A percentile compares a stretch with the other conserved stretches of the same genome.
Evolutionary conservation across 352 stramenopile genomes (phyloP).

Genomic region (Phytophthora crassamura): DNA sequence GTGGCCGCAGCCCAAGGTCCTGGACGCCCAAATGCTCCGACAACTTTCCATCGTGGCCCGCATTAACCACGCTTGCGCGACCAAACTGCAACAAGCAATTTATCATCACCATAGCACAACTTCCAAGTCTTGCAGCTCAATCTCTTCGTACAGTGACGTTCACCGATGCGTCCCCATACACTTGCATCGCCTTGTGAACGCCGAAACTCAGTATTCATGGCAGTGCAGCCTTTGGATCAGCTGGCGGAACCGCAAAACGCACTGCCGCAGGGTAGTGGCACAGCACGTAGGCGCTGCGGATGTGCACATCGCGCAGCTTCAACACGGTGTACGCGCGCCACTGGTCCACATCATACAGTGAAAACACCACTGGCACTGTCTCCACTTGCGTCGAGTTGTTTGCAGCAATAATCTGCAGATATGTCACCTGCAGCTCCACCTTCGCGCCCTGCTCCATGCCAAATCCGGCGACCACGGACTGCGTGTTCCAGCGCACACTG

Average conservation of each 20-base stretch:
- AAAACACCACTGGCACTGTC: constrained; percentile 57
- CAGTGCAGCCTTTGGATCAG: constrained; percentile 7
- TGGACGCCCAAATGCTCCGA: constrained; percentile 73
- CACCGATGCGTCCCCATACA: constrained; percentile 59
- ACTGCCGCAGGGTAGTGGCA: constrained; percentile 67
- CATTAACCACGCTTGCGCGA: constrained; percentile 59
- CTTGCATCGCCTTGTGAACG: constrained; percentile 51
- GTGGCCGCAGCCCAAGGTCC: constrained; percentile 58
- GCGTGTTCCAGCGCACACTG: constrained; percentile 69
- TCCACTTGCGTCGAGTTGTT: constrained; percentile 4
- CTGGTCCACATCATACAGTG: constrained; percentile 68
- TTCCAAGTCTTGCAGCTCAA: not conserved
- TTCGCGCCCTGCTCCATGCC: constrained; percentile 60
- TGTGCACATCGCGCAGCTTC: constrained; percentile 62
- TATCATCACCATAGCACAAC: not conserved
- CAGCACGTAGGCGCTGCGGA: constrained; percentile 58
- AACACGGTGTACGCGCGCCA: constrained; percentile 69
- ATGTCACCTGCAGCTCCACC: constrained; percentile 51
- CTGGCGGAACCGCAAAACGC: constrained; percentile 48
- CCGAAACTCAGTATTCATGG: constrained; percentile 41
- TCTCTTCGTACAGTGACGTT: constrained; percentile 45
- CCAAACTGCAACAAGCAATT: constrained; percentile 1
- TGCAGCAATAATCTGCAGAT: not conserved
- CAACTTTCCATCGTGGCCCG: constrained; percentile 53
- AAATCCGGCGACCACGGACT: constrained; percentile 58